Conservation (phyloP, 108 stramenopile genomes). For the Cyclotella choctawhatcheeana region DNA sequence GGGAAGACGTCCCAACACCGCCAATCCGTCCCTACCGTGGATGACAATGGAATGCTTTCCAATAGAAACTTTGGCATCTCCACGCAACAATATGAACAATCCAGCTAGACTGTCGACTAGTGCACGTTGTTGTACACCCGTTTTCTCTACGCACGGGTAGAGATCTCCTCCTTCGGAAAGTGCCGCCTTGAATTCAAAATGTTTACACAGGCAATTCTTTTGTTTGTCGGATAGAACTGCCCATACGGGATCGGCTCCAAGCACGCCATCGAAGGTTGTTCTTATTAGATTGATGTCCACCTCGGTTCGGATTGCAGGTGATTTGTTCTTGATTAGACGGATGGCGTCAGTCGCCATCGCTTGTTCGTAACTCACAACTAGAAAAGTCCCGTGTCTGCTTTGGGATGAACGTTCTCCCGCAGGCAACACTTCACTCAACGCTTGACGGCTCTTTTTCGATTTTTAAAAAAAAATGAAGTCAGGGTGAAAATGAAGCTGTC, state of each 20-base stretch:
- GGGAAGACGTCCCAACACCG: background rate
- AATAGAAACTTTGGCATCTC: background rate
- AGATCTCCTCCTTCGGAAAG: background rate
- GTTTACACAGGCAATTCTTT: background rate
- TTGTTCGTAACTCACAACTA: too few relatives aligned
- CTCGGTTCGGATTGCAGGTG: background rate
- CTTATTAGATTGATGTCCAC: background rate
- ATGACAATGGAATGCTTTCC: background rate
- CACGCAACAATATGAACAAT: background rate
- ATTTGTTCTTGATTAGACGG: background rate
- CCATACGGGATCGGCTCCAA: background rate
- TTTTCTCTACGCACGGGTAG: background rate
- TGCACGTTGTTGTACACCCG: background rate
- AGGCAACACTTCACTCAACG: too few relatives aligned
- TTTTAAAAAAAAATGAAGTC: too few relatives aligned
- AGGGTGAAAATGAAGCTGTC: too few relatives aligned
- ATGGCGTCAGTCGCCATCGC: too few relatives aligned
- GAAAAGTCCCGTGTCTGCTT: too few relatives aligned
- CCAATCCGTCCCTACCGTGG: background rate
- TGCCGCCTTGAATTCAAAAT: constrained; percentile 7
- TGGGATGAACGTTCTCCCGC: background rate
- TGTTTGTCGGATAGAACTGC: background rate
- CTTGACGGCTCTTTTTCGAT: too few relatives aligned
- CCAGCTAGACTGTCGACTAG: background rate
- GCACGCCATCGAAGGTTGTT: background rate